These are phyloP conservation scores for Glycine soja DNA, from an alignment of 306 rosid genomes.

Conservation along the genomic window DNA sequence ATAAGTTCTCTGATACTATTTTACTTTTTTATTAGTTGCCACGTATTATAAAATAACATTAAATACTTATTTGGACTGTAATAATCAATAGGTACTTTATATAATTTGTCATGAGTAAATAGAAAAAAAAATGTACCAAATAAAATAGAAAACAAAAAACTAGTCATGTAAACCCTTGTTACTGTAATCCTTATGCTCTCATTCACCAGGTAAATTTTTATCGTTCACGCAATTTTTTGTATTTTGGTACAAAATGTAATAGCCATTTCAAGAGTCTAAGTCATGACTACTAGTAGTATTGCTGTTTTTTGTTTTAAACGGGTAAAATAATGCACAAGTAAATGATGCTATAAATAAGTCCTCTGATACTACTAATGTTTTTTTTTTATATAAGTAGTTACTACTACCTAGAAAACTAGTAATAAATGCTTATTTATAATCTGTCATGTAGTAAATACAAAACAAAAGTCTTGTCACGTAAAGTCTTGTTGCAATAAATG, in stretches of 20 bases:
- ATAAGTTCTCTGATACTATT: neutral
- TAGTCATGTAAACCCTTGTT: neutral
- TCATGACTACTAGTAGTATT: too few species aligned
- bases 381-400: neutral
- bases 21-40: neutral
- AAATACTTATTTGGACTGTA: neutral
- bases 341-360: neutral
- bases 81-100: neutral
- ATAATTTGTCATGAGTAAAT: neutral
- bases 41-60: neutral
- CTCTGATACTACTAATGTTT: neutral
- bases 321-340: neutral
- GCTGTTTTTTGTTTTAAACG: neutral
- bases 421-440: neutral
- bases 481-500: constrained; percentile 31
- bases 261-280: too few species aligned
- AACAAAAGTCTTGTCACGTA: neutral
- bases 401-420: neutral
- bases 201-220: constrained; percentile 73
- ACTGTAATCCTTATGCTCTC: constrained; percentile 83
- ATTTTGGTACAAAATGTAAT: neutral
- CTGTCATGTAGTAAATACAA: constrained; percentile 5
- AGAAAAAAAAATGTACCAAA: too few species aligned
- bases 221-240: neutral
- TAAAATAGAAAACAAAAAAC: neutral